Evolutionary conservation across 1,284 basidiomycete genomes (phyloP).

Genomic region (Leccinum griseonigrum): DNA sequence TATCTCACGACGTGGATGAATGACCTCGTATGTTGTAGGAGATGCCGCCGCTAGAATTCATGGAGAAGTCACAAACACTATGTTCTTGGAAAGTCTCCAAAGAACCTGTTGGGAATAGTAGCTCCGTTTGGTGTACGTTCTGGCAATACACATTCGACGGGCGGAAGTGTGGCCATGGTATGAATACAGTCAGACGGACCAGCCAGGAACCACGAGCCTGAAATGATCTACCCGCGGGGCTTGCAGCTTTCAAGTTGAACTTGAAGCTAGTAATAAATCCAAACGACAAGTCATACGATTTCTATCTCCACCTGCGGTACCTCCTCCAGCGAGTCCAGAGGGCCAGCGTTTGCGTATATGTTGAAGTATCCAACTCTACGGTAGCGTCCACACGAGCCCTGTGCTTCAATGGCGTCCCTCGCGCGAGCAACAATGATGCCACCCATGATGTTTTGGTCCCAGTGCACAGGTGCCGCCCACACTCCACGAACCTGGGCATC

Average conservation of each 20-base stretch:
- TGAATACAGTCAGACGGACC: too few relatives aligned
- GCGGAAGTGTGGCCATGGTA: too few relatives aligned
- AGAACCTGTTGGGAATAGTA: background rate
- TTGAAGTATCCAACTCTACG: background rate
- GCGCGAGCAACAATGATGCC: background rate
- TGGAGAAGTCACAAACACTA: background rate
- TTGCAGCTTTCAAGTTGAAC: too few relatives aligned
- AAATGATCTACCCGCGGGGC: too few relatives aligned
- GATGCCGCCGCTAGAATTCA: background rate
- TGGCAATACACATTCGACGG: background rate
- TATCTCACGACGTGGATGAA: background rate
- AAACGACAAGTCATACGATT: background rate
- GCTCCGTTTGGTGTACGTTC: background rate
- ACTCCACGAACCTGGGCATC: background rate
- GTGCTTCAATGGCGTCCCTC: background rate
- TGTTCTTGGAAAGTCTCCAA: background rate
- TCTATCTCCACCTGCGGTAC: background rate
- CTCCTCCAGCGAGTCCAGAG: background rate
- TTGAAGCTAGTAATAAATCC: background rate
- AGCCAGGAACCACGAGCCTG: too few relatives aligned
- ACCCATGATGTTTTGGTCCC: background rate
- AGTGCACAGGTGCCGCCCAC: background rate
- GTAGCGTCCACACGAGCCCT: background rate
- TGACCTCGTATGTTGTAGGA: background rate
- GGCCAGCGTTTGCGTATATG: background rate